These are phyloP conservation scores for Triangularia setosa DNA, from an alignment of 2,329 filamentous ascomycete genomes.

Conservation along the genomic window DNA sequence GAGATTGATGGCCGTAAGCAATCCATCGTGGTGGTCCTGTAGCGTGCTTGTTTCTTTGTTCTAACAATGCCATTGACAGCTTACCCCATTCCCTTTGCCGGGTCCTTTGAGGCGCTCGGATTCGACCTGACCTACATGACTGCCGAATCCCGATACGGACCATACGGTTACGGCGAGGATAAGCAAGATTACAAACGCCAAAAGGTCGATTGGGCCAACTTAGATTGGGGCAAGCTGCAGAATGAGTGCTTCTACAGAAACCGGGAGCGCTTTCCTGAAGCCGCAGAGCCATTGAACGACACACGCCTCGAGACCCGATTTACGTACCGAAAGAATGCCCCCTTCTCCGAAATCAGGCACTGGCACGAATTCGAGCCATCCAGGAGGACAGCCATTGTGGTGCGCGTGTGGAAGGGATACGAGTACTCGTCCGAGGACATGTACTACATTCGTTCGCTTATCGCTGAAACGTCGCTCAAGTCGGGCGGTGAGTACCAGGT, in stretches of 20 bases:
- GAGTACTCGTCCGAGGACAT: slow-evolving; percentile 58
- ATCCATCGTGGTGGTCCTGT: neutral
- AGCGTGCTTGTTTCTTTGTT: slow-evolving; percentile 12
- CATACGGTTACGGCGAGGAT: slow-evolving; percentile 32
- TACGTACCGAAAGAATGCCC: slow-evolving; percentile 18
- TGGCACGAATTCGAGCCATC: slow-evolving; percentile 31
- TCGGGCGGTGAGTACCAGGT: slow-evolving; percentile 62
- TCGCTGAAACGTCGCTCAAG: slow-evolving; percentile 57
- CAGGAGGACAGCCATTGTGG: slow-evolving; percentile 28
- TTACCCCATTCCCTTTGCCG: slow-evolving; percentile 31
- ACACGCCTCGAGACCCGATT: slow-evolving; percentile 18
- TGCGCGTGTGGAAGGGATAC: slow-evolving; percentile 41
- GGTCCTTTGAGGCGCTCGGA: slow-evolving; percentile 31
- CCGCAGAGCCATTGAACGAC: slow-evolving; percentile 20
- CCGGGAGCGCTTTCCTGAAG: slow-evolving; percentile 43
- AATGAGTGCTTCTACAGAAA: slow-evolving; percentile 44
- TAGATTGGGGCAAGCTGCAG: slow-evolving; percentile 36
- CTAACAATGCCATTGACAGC: slow-evolving; percentile 17
- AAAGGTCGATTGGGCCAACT: slow-evolving; percentile 30
- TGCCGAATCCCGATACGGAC: slow-evolving; percentile 27
- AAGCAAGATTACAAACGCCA: slow-evolving; percentile 24
- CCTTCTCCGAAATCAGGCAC: slow-evolving; percentile 23
- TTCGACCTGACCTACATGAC: slow-evolving; percentile 32
- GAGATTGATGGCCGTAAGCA: slow-evolving; percentile 24
- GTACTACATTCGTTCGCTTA: slow-evolving; percentile 60